phyloP scores from a whole-genome alignment of 306 rosid species.

The Vachellia collinsii region DNA sequence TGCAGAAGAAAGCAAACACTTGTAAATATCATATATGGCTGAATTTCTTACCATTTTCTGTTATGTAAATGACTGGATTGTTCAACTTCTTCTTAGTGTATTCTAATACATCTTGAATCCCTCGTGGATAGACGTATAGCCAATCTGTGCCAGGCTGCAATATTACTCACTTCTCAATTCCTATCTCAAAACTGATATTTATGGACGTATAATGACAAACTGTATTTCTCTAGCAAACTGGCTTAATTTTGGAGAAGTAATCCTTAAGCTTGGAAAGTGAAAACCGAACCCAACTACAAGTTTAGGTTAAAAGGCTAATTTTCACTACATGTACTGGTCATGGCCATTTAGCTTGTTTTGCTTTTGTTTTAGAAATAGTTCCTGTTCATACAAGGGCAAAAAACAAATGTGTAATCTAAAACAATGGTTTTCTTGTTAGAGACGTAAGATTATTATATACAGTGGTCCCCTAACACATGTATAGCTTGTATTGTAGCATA shows the following conservation, averaged over 20 bases:
- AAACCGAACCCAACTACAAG: not conserved
- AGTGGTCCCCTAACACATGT: too few species aligned
- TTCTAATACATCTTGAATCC: constrained; percentile 47
- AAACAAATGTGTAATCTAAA: not conserved
- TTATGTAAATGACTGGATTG: constrained; percentile 60
- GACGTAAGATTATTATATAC: too few species aligned
- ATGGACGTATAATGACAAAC: not conserved
- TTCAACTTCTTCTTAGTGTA: constrained; percentile 54
- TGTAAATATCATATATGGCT: not conserved
- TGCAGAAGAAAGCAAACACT: not conserved
- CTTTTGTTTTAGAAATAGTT: not conserved
- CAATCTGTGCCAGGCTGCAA: constrained; percentile 54
- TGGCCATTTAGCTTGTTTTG: constrained; percentile 12
- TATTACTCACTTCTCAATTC: constrained; percentile 29
- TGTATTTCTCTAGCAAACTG: not conserved
- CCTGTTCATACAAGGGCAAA: not conserved
- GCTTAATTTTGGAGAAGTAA: too few species aligned
- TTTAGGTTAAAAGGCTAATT: too few species aligned
- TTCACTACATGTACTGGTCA: not conserved
- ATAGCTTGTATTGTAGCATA: too few species aligned
- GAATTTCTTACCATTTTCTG: constrained; percentile 62
- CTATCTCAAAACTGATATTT: not conserved
- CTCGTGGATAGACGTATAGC: constrained; percentile 63
- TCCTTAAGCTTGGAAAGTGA: too few species aligned
- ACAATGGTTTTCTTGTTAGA: not conserved